Evolutionary conservation across 2,329 filamentous ascomycete genomes (phyloP).

Genomic region (Ceratocystis diversiconidia): DNA sequence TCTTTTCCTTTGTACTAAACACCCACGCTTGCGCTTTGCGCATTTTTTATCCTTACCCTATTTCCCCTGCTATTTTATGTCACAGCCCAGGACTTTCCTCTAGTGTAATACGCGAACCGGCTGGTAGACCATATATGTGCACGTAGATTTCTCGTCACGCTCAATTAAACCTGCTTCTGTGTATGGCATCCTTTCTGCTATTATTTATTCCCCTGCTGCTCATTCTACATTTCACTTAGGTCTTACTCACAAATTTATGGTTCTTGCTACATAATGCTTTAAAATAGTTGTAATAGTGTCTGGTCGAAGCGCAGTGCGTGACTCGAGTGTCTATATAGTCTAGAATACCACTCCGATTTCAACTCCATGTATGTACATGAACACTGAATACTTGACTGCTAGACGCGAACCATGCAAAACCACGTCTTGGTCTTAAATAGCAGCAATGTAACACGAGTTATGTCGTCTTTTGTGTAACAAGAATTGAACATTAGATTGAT

Average conservation of each 20-base stretch:
- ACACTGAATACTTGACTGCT: too few species aligned
- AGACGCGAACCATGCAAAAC: too few species aligned
- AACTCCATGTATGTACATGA: too few species aligned
- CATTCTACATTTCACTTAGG: neutral
- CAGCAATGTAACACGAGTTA: too few species aligned
- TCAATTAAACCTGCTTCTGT: neutral
- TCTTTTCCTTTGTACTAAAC: neutral
- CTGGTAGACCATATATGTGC: neutral
- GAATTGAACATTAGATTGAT: too few species aligned
- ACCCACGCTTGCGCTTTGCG: neutral
- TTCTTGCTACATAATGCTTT: conserved; percentile 7
- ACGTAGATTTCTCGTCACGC: neutral
- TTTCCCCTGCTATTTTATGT: neutral
- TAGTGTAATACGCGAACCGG: neutral
- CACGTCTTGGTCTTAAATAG: too few species aligned
- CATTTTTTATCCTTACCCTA: neutral
- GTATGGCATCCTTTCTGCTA: neutral
- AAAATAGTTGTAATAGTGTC: conserved; percentile 6
- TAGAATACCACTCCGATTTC: too few species aligned
- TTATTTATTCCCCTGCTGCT: neutral
- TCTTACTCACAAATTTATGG: neutral
- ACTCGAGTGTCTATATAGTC: too few species aligned
- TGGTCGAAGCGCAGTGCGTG: neutral
- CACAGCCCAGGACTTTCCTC: neutral
- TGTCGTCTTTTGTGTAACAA: too few species aligned